Percentiles rank a stretch among this genome's conserved stretches.
phyloP scores from a whole-genome alignment of 1,284 basidiomycete genomes.

The Rhodotorula sp. region DNA sequence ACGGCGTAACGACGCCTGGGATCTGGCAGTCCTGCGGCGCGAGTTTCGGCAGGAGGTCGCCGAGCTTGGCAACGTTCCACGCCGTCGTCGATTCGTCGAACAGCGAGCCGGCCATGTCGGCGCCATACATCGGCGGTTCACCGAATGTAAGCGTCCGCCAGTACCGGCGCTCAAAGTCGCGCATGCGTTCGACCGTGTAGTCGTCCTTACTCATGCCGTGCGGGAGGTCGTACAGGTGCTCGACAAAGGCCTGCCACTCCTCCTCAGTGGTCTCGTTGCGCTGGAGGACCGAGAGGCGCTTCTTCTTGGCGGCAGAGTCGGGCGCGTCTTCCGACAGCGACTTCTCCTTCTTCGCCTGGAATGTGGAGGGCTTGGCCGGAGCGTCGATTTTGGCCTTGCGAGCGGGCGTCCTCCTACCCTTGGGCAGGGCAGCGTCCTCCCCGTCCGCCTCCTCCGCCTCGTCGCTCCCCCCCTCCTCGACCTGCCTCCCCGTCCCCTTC shows the following conservation, averaged over 20 bases:
- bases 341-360: background rate
- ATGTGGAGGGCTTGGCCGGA: conserved; percentile 1
- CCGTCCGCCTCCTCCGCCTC: conserved; percentile 32
- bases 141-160: conserved; percentile 90
- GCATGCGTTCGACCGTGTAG: conserved; percentile 81
- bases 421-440: conserved; percentile 45
- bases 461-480: conserved; percentile 55
- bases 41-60: conserved; percentile 82
- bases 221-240: conserved; percentile 37
- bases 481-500: conserved; percentile 44
- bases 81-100: conserved; percentile 74
- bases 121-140: conserved; percentile 91
- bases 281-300: conserved; percentile 12
- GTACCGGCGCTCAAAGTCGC: conserved; percentile 81
- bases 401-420: conserved; percentile 13
- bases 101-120: conserved; percentile 87
- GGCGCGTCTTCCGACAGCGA: background rate
- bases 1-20: conserved; percentile 95
- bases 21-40: conserved; percentile 61
- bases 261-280: conserved; percentile 34
- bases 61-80: conserved; percentile 92
- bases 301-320: conserved; percentile 9
- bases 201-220: conserved; percentile 54
- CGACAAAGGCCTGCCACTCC: conserved; percentile 42
- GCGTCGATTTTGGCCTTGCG: conserved; percentile 6